Evolutionary conservation across 192 early-diverging fungal species (phyloP).

Genomic region (Umbelopsis ramanniana): DNA sequence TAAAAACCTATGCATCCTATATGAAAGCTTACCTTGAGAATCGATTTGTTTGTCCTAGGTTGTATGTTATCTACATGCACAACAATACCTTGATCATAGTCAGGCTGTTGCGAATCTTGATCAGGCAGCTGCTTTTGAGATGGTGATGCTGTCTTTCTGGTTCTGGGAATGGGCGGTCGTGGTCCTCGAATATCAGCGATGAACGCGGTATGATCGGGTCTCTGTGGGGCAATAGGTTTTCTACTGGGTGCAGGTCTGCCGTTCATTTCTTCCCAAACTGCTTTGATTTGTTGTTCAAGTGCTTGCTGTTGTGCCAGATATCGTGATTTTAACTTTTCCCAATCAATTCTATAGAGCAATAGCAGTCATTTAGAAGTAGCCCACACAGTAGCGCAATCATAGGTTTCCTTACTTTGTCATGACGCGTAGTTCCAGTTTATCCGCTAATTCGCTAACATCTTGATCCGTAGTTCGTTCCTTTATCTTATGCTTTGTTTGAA

Average conservation of each 20-base stretch:
- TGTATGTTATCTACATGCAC: slow-evolving; percentile 14
- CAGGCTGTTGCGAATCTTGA: neutral
- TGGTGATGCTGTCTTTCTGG: neutral
- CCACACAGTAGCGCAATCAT: neutral
- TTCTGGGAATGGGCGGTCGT: neutral
- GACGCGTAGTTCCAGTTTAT: slow-evolving; percentile 1
- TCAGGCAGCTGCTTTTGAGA: neutral
- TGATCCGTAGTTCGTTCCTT: neutral
- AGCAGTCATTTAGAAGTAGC: neutral
- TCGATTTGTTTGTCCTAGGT: neutral
- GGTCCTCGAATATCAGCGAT: slow-evolving; percentile 12
- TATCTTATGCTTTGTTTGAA: neutral
- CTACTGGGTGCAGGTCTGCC: neutral
- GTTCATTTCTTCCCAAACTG: neutral
- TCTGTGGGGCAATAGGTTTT: neutral
- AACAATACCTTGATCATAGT: slow-evolving; percentile 9
- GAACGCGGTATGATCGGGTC: slow-evolving; percentile 5
- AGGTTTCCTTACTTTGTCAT: neutral
- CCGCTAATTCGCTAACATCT: neutral
- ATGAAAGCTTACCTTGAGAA: slow-evolving; percentile 1
- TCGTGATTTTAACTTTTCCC: neutral
- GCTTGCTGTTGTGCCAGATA: neutral
- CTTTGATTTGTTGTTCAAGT: neutral
- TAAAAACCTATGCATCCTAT: neutral
- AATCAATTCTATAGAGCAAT: neutral